Evolutionary conservation across 345 rosid genomes (phyloP).

Genomic region (Salix koriyanagi): DNA sequence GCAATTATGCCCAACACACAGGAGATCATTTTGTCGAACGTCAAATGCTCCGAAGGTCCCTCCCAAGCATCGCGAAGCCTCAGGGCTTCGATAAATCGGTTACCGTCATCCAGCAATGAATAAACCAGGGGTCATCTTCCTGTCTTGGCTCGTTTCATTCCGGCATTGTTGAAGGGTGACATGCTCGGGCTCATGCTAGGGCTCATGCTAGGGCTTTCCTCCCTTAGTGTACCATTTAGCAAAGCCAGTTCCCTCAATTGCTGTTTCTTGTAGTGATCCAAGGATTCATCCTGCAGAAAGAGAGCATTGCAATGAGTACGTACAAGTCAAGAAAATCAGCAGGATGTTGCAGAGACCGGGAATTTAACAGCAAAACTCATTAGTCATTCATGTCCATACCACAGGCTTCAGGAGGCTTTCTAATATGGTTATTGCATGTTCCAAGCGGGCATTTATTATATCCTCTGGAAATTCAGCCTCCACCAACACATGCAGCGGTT

Average conservation of each 20-base stretch:
- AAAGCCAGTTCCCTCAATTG: conserved; percentile 85
- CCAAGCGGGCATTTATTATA: conserved; percentile 60
- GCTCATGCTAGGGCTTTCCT: conserved; percentile 80
- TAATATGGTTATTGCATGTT: conserved; percentile 63
- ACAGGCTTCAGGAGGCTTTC: conserved; percentile 84
- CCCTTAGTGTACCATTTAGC: conserved; percentile 79
- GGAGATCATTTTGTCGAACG: conserved; percentile 14
- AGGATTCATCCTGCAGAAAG: conserved; percentile 67
- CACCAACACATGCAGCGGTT: conserved; percentile 77
- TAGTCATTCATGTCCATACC: conserved; percentile 36
- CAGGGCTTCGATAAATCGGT: conserved; percentile 18
- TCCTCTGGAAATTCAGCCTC: conserved; percentile 94
- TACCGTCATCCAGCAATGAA: conserved; percentile 14
- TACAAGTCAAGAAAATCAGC: background rate
- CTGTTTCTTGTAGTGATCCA: conserved; percentile 85
- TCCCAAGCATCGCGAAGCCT: conserved; percentile 5
- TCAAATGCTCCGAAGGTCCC: conserved; percentile 2
- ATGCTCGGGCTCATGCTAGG: conserved; percentile 86
- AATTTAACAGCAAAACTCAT: background rate
- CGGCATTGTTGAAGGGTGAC: conserved; percentile 75
- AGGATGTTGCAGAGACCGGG: background rate
- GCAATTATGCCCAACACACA: background rate
- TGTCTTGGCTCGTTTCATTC: conserved; percentile 89
- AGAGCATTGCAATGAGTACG: background rate
- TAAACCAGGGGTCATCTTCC: conserved; percentile 42